Conservation (phyloP, 2,329 filamentous ascomycete species). For the Epichloe glyceriae region DNA sequence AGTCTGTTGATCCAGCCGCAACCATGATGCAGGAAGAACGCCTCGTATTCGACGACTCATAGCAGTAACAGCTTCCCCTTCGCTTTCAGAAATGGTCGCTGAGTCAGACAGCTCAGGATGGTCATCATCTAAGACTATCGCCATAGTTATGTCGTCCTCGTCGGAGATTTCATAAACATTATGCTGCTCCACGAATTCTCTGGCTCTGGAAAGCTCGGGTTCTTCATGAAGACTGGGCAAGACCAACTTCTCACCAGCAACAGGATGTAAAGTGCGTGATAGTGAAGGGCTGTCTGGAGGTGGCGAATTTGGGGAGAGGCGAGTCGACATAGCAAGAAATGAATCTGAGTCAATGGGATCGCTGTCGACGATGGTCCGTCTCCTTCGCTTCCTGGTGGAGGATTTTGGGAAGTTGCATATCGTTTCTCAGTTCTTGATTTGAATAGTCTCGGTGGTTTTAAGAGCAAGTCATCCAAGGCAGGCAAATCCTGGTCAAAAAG, state of each 20-base stretch:
- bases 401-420: conserved; percentile 13
- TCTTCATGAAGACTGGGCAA: background rate
- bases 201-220: background rate
- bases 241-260: background rate
- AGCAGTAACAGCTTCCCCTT: conserved; percentile 27
- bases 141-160: background rate
- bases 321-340: background rate
- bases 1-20: conserved; percentile 42
- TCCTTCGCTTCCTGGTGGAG: conserved; percentile 18
- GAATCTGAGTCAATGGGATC: conserved; percentile 15
- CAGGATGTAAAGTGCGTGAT: background rate
- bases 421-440: conserved; percentile 12
- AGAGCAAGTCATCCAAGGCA: conserved; percentile 21
- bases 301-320: background rate
- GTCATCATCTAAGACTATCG: background rate
- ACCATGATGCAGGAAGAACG: conserved; percentile 55
- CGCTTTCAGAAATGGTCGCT: conserved; percentile 24
- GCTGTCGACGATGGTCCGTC: conserved; percentile 18
- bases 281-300: background rate
- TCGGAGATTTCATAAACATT: background rate
- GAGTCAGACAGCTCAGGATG: conserved; percentile 7
- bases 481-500: conserved; percentile 26
- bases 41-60: conserved; percentile 39
- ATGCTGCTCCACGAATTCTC: background rate
- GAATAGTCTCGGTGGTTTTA: conserved; percentile 8